Evolutionary conservation across 2,329 filamentous ascomycete species (phyloP), one percentile per base, ranked within the genome.

Genomic region (Stachybotrys elegans): DNA sequence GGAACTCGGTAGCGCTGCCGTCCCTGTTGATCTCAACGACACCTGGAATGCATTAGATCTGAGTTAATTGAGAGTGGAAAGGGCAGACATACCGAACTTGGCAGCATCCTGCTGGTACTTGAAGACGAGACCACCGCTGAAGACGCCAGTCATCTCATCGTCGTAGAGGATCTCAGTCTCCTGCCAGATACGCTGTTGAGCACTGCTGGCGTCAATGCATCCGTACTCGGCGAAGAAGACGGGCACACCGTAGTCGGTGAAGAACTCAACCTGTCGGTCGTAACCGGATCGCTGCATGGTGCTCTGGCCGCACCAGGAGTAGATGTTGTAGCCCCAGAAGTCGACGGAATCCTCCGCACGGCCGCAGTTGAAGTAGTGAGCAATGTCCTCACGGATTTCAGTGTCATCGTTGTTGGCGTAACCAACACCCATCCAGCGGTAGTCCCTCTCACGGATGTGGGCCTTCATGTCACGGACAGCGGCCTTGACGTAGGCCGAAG

Each of bases 261-360:
- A 98, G 71, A 96, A 92, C 53, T 88, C 68, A 55, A 90, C 90
- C 65, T 92, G 86, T 45, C 82, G 76, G 52, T 84, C 75, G 70
- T 91, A 98, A 43, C 89, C 88, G 4, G 93, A 96, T 47, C 75
- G 62, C 27, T 74, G 61, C 72, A 86, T 93, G 58, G 74, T 81
- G 60, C 88, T 95, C 56, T 91, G 67, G 55, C 92, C 93, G 66
- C 93, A 98, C 93, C 93, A 98, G 43, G 91, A 95, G 79, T 98
- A 98, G 72, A 97, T 95, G 78, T 98, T 98, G 84, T 97, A 97
- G 47, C 93, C 93, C 88, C 91, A 98, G 76, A 94, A 97, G 70
- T 98, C 93, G 53, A 97, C 95, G 48, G 86, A 60, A 8, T 73
- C 70, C 25, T 73, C 62, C 48, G 80, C 67, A 4, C 57, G 45